These are phyloP conservation scores for Xylariomycetidae sp. DNA, from an alignment of 2,329 filamentous ascomycete genomes.

Conservation along the genomic window DNA sequence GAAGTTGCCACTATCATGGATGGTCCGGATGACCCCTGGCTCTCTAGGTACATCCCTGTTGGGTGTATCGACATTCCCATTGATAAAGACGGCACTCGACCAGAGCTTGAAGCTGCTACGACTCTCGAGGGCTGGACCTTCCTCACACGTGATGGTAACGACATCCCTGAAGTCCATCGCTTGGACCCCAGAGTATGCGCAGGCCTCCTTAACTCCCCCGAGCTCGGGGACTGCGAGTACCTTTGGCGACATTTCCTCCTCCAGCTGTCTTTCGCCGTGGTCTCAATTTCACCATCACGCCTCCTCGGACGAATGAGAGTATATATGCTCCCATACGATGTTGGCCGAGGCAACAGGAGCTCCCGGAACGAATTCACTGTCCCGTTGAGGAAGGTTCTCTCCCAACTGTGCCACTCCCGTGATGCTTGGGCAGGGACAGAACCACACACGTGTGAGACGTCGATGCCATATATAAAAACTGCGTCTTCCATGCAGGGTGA, in stretches of 20 bases:
- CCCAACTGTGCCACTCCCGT: no score
- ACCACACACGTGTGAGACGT: no score
- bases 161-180: constrained; percentile 3
- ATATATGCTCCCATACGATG: constrained; percentile 62
- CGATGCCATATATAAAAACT: no score
- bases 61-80: constrained; percentile 31
- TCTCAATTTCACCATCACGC: constrained; percentile 4
- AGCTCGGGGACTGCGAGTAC: constrained; percentile 17
- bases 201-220: constrained; percentile 20
- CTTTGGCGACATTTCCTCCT: constrained; percentile 38
- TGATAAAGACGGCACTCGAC: constrained; percentile 11
- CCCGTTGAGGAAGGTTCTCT: no score
- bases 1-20: no score
- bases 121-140: constrained; percentile 25
- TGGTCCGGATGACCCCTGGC: constrained; percentile 11
- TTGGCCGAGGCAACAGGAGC: constrained; percentile 46
- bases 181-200: constrained; percentile 20
- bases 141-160: constrained; percentile 18
- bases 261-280: constrained; percentile 32
- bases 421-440: no score
- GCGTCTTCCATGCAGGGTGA: no score
- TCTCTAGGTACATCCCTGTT: constrained; percentile 31
- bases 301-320: constrained; percentile 40
- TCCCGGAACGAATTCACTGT: constrained; percentile 37
- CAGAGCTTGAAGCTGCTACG: no score